Base-by-base conservation (phyloP, 164 flowering plant species). In the Kalanchoe fedtschenkoi region DNA sequence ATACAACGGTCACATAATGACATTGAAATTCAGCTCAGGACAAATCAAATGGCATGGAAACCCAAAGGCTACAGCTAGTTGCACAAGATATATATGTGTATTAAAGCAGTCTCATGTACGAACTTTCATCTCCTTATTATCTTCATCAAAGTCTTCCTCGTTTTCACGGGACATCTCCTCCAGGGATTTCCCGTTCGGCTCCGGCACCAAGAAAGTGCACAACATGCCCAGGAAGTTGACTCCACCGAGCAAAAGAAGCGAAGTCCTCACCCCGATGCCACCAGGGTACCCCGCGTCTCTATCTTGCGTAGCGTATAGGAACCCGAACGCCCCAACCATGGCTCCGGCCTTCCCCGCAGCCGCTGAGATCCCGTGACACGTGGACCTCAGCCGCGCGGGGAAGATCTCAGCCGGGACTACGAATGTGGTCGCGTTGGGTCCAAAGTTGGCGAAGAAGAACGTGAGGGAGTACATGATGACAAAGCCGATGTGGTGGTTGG, bases 371-470 rank as follows among this genome's bases (percentile, higher is more conserved):
- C 54, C 54, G 24, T 47, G 54, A 8, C 54, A 47, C 3, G 54
- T 47, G 26, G 54, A 47, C 29, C 54, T 47, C 29, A 43, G 51
- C 24, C 51, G 51, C 5, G 51, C 51, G 19, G 51, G 51, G 51
- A 43, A 43, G 51, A 43, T 47, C 54, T 47, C 54, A 10, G 54
- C 54, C 11, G 54, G 54, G 29, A 47, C 11, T 6, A 47, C 22
- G 24, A 47, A 47, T 6, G 54, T 47, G 24, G 54, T 47, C 8
- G 54, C 54, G 2, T 47, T 47, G 54, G 54, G 54, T 2, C 54
- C 54, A 19, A 47, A 47, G 29, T 47, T 47, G 29, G 54, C 54
- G 29, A 47, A 47, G 54, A 47, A 47, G 54, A 47, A 47, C 24
- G 54, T 47, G 13, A 47, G 54, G 54, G 54, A 47, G 54, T 47